Evolutionary conservation across 176 grass and related monocot genomes (phyloP).

Genomic region (Triticum monococcum): DNA sequence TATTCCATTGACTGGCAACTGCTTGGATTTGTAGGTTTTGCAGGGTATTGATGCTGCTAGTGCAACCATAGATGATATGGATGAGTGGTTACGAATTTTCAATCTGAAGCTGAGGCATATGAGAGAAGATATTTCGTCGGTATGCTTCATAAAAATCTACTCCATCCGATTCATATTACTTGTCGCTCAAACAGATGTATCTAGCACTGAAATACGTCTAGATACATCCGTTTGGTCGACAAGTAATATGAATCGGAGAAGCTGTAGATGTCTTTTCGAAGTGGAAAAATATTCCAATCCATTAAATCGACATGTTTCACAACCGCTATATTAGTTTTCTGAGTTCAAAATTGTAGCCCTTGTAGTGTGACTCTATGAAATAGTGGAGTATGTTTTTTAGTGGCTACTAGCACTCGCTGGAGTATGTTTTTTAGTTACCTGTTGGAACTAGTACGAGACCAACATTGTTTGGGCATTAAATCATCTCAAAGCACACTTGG

Average conservation of each 20-base stretch:
- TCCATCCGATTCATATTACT: too few species aligned
- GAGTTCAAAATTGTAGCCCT: constrained; percentile 17
- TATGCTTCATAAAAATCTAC: constrained; percentile 42
- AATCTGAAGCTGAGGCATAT: constrained; percentile 98
- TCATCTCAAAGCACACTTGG: neutral
- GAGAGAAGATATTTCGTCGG: constrained; percentile 98
- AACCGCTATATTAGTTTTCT: neutral
- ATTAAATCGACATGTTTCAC: neutral
- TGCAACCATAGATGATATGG: constrained; percentile 84
- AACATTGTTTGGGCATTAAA: neutral
- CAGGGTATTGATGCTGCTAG: constrained; percentile 78
- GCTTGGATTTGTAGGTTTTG: constrained; percentile 73
- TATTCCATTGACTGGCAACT: constrained; percentile 26
- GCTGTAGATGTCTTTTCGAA: constrained; percentile 4
- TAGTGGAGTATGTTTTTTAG: neutral
- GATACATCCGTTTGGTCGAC: too few species aligned
- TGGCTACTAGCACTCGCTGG: too few species aligned
- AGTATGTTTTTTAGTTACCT: neutral
- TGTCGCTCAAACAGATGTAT: too few species aligned
- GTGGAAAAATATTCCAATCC: neutral
- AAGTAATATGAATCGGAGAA: neutral
- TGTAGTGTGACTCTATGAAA: neutral
- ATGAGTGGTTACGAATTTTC: constrained; percentile 94
- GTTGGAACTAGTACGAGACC: neutral
- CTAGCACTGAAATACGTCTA: too few species aligned